A percentile compares a stretch with the other conserved stretches of the same genome.
These are phyloP conservation scores for Ascodesmis nigricans DNA, from an alignment of 495 filamentous ascomycete genomes.

Conservation along the genomic window DNA sequence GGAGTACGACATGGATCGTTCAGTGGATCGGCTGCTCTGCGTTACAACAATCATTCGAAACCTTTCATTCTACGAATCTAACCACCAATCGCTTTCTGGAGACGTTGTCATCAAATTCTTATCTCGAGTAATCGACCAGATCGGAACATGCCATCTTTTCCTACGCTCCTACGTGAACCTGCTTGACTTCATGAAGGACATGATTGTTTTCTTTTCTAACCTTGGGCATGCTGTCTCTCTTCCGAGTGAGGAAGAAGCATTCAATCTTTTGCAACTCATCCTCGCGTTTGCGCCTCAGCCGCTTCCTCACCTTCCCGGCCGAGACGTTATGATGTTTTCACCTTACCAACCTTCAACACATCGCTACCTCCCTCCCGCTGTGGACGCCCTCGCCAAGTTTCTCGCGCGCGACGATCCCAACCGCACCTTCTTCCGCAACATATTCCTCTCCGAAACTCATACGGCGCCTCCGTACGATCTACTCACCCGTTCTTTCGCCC, in stretches of 20 bases:
- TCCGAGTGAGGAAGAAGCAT: conserved; percentile 69
- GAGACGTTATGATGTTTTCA: conserved; percentile 48
- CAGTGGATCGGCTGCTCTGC: conserved; percentile 68
- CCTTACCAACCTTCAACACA: conserved; percentile 60
- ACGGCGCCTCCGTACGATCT: conserved; percentile 48
- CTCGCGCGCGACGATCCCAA: conserved; percentile 89
- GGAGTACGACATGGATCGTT: conserved; percentile 64
- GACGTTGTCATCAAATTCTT: conserved; percentile 57
- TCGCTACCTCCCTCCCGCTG: conserved; percentile 68
- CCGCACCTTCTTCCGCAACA: conserved; percentile 51
- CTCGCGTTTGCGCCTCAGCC: conserved; percentile 67
- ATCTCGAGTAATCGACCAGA: conserved; percentile 55
- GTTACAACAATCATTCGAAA: conserved; percentile 87
- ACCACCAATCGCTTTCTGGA: conserved; percentile 48
- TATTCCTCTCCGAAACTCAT: conserved; percentile 50
- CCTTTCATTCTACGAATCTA: conserved; percentile 62
- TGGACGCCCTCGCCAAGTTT: conserved; percentile 78
- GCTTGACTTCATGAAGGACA: conserved; percentile 90
- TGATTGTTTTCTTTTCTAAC: conserved; percentile 73
- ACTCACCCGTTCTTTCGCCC: conserved; percentile 67
- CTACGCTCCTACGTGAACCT: conserved; percentile 60
- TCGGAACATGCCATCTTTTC: conserved; percentile 77
- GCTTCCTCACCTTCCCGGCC: conserved; percentile 30
- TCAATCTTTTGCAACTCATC: conserved; percentile 70
- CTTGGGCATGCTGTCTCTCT: conserved; percentile 58